A percentile compares a stretch with the other conserved stretches of the same genome.
These are phyloP conservation scores for Podila epicladia DNA, from an alignment of 192 early-diverging fungal genomes.

Conservation along the genomic window DNA sequence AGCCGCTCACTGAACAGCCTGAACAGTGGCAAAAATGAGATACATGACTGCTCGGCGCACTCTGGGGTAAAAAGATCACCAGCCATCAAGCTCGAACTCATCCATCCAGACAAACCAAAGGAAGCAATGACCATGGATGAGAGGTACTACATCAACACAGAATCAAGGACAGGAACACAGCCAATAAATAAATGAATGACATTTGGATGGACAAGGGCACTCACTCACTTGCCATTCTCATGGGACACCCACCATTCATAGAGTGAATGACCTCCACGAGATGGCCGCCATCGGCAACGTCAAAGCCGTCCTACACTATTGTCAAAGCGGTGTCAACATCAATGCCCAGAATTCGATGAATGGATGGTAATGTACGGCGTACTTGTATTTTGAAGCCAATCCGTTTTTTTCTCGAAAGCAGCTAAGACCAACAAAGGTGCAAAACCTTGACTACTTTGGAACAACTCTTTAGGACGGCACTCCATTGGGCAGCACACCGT, in stretches of 20 bases:
- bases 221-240: background rate
- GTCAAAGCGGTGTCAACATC: conserved; percentile 71
- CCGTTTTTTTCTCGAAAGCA: background rate
- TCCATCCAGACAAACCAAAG: too few species aligned
- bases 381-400: too few species aligned
- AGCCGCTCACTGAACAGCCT: too few species aligned
- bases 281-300: conserved; percentile 76
- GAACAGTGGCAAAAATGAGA: too few species aligned
- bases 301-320: conserved; percentile 70
- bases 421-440: background rate
- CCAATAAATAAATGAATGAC: too few species aligned
- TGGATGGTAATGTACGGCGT: conserved; percentile 56
- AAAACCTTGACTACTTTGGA: background rate
- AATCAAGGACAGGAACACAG: background rate
- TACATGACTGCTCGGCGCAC: too few species aligned
- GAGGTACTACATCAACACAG: background rate
- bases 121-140: background rate
- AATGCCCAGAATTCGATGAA: conserved; percentile 80
- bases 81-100: too few species aligned
- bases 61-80: too few species aligned
- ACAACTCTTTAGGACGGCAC: conserved; percentile 58
- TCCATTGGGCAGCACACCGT: conserved; percentile 83
- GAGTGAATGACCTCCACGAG: conserved; percentile 54
- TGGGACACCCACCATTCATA: conserved; percentile 9
- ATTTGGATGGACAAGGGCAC: background rate